phyloP scores from a whole-genome alignment of 2,329 filamentous ascomycete species.

The Microcera coccophila region DNA sequence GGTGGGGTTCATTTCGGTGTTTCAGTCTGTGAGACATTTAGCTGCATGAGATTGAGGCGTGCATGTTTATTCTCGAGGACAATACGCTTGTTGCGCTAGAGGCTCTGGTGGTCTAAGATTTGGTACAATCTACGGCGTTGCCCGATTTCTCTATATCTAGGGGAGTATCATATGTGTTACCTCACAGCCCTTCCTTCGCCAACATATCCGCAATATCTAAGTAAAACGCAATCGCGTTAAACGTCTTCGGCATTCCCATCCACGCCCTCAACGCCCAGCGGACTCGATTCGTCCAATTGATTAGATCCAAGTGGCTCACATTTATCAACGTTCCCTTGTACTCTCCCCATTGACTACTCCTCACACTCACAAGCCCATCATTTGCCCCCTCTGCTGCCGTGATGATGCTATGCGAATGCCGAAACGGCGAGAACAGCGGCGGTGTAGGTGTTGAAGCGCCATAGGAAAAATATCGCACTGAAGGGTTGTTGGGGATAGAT shows the following conservation, averaged over 20 bases:
- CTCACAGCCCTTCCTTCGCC: slow-evolving; percentile 57
- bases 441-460: slow-evolving; percentile 46
- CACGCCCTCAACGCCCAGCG: slow-evolving; percentile 51
- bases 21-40: too few relatives aligned
- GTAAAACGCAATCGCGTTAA: slow-evolving; percentile 66
- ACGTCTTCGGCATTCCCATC: slow-evolving; percentile 53
- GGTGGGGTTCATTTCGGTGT: too few relatives aligned
- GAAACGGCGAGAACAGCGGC: slow-evolving; percentile 63
- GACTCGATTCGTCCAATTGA: slow-evolving; percentile 64
- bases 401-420: slow-evolving; percentile 50
- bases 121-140: too few relatives aligned
- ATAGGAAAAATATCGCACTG: slow-evolving; percentile 60
- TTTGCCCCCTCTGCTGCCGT: slow-evolving; percentile 54
- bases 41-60: too few relatives aligned
- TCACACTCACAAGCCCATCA: slow-evolving; percentile 64
- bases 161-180: neutral
- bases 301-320: slow-evolving; percentile 61
- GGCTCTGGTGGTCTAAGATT: too few relatives aligned
- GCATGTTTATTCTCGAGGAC: too few relatives aligned
- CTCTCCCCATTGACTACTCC: slow-evolving; percentile 58
- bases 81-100: too few relatives aligned
- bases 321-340: slow-evolving; percentile 61
- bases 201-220: slow-evolving; percentile 66
- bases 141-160: neutral
- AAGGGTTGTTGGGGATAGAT: slow-evolving; percentile 48